Evolutionary conservation across 2,329 filamentous ascomycete genomes (phyloP), one percentile per base, ranked within the genome.

Genomic region (Nemania bipapillata): DNA sequence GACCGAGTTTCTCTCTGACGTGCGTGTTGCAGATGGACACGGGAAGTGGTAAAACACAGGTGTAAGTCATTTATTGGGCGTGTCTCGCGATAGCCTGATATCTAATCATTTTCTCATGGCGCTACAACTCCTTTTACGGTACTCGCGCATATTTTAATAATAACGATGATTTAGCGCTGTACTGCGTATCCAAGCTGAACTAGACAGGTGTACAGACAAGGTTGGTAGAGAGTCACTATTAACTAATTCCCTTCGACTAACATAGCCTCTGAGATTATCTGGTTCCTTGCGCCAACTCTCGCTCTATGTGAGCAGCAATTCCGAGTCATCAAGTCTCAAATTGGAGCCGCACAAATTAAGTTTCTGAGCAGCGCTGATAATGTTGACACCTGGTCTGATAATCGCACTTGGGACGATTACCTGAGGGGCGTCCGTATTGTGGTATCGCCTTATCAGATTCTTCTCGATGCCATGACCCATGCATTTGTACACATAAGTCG

Each of bases 11-110:
- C 65, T 58, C 65, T 20, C 63, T 32, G 66, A 65, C 26, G 56
- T 40, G 45, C n/a, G n/a, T 28, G 53, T 24, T 49, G 37, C 63
- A 80, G 90, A 94, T 94, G 91, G 91, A 92, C 70, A 94, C 92
- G 0, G 92, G 92, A 1, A 92, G 87, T 71, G 92, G 92, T 1
- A 94, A 94, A 78, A 94, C 92, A 2, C 89, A 91, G 72, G 87
- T 94, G 91, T 92, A 85, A 80, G 86, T 79, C 17, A 15, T 58
- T 20, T 37, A 24, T 61, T 28, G 32, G 45, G 30, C 22, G 24
- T 22, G 6, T 40, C 22, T 3, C 20, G 37, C 7, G 8, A 17
- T 8, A 35, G 32, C 37, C 55, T 7, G 15, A 55, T 47, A 20
- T 15, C 3, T 17, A 11, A 28, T n/a, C 9, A 9, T 50, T 20